These are phyloP conservation scores for Hymenoscyphus fructigenus DNA, from an alignment of 2,329 filamentous ascomycete species.

Conservation along the genomic window DNA sequence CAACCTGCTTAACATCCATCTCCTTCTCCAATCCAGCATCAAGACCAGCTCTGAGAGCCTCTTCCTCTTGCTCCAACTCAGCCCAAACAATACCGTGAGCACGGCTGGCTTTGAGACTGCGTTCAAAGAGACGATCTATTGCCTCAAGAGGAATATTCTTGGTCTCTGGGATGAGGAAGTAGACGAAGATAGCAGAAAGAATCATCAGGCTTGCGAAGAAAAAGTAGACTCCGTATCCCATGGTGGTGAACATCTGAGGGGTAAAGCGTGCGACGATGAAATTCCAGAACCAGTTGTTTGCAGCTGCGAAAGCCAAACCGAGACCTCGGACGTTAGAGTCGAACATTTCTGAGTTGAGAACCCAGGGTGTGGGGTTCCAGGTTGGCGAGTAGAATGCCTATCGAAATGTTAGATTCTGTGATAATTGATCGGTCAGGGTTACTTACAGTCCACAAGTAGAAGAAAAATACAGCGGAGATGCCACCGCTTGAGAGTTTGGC, in stretches of 20 bases:
- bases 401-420: not conserved
- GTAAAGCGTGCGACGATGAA: conserved; percentile 69
- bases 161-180: conserved; percentile 64
- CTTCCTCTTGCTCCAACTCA: conserved; percentile 31
- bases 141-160: conserved; percentile 64
- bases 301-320: conserved; percentile 69
- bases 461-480: conserved; percentile 66
- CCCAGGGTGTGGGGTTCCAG: conserved; percentile 76
- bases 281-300: conserved; percentile 68
- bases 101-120: conserved; percentile 21
- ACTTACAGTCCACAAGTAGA: conserved; percentile 65
- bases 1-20: conserved; percentile 9
- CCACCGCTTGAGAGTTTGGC: conserved; percentile 38
- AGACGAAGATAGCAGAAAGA: conserved; percentile 57
- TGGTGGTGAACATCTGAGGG: conserved; percentile 59
- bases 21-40: conserved; percentile 23
- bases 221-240: conserved; percentile 66
- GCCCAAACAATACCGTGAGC: conserved; percentile 31
- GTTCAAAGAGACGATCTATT: conserved; percentile 61
- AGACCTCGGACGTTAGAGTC: conserved; percentile 67
- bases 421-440: not conserved
- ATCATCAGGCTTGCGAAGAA: conserved; percentile 67
- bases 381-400: conserved; percentile 65
- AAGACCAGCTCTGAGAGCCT: conserved; percentile 25
- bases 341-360: conserved; percentile 75